phyloP scores from a whole-genome alignment of 192 early-diverging fungal species.

The Coemansia sp. region DNA sequence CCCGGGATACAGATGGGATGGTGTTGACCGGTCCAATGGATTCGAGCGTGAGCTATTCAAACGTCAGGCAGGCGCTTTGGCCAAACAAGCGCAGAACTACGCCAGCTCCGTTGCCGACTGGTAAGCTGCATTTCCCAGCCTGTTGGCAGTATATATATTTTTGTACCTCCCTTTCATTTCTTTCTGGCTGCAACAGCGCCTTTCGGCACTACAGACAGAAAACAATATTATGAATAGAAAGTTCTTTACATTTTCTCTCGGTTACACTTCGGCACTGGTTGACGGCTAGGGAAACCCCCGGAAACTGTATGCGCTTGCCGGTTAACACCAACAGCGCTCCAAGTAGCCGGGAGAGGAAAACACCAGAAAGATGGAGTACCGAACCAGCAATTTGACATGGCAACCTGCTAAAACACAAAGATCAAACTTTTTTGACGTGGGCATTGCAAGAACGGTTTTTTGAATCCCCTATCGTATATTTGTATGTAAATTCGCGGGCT shows the following conservation, averaged over 20 bases:
- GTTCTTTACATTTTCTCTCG: constrained; percentile 22
- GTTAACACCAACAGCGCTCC: constrained; percentile 26
- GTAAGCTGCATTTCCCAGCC: neutral
- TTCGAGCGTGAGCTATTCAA: constrained; percentile 62
- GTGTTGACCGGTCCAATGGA: constrained; percentile 77
- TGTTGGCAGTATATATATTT: neutral
- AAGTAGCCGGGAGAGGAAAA: constrained; percentile 3
- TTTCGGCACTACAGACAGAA: neutral
- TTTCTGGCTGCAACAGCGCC: neutral
- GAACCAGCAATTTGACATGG: constrained; percentile 51
- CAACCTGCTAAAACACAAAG: constrained; percentile 16
- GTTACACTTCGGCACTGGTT: constrained; percentile 46
- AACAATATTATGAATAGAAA: constrained; percentile 26
- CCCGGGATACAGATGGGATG: constrained; percentile 82
- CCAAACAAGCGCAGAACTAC: constrained; percentile 25
- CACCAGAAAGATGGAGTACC: constrained; percentile 2
- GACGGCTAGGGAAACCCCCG: constrained; percentile 16
- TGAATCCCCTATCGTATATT: too few relatives aligned
- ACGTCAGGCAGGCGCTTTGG: constrained; percentile 21
- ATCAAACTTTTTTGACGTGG: neutral
- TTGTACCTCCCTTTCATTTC: neutral
- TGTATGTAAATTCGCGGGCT: too few relatives aligned
- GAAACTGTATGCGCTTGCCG: constrained; percentile 37
- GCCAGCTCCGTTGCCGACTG: constrained; percentile 44
- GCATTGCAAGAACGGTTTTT: too few relatives aligned